Percentiles rank a stretch among this genome's conserved stretches.
Evolutionary conservation across 2,329 filamentous ascomycete species (phyloP).

Genomic region (Xylariaceae sp.): DNA sequence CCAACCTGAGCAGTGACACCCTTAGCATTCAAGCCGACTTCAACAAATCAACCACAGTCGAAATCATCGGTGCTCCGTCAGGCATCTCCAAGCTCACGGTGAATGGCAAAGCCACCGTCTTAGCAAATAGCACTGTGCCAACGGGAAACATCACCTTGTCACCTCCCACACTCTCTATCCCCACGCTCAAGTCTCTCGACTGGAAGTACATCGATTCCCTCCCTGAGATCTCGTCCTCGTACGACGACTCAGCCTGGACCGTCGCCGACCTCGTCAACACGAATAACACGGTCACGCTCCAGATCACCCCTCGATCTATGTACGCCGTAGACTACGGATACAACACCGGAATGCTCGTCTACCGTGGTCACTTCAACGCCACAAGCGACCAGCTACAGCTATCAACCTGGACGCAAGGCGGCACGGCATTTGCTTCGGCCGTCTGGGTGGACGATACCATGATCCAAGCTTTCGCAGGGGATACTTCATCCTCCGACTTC

Average conservation of each 20-base stretch:
- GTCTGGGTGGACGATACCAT: slow-evolving; percentile 67
- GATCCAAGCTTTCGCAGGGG: slow-evolving; percentile 43
- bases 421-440: slow-evolving; percentile 61
- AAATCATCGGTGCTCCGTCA: slow-evolving; percentile 60
- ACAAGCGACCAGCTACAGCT: slow-evolving; percentile 57
- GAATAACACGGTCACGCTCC: slow-evolving; percentile 55
- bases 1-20: slow-evolving; percentile 48
- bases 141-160: slow-evolving; percentile 14
- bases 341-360: slow-evolving; percentile 64
- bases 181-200: slow-evolving; percentile 51
- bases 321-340: slow-evolving; percentile 72
- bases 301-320: slow-evolving; percentile 60
- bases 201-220: slow-evolving; percentile 72
- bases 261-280: slow-evolving; percentile 52
- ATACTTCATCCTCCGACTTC: slow-evolving; percentile 19
- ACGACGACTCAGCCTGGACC: slow-evolving; percentile 68
- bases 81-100: slow-evolving; percentile 53
- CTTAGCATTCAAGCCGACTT: slow-evolving; percentile 67
- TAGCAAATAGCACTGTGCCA: slow-evolving; percentile 33
- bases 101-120: slow-evolving; percentile 51
- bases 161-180: slow-evolving; percentile 41
- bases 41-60: slow-evolving; percentile 63
- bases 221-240: slow-evolving; percentile 60
- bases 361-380: slow-evolving; percentile 66
- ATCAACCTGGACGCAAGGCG: slow-evolving; percentile 60